Conservation (phyloP, 2,329 filamentous ascomycete genomes). For the Diplodia seriata region DNA sequence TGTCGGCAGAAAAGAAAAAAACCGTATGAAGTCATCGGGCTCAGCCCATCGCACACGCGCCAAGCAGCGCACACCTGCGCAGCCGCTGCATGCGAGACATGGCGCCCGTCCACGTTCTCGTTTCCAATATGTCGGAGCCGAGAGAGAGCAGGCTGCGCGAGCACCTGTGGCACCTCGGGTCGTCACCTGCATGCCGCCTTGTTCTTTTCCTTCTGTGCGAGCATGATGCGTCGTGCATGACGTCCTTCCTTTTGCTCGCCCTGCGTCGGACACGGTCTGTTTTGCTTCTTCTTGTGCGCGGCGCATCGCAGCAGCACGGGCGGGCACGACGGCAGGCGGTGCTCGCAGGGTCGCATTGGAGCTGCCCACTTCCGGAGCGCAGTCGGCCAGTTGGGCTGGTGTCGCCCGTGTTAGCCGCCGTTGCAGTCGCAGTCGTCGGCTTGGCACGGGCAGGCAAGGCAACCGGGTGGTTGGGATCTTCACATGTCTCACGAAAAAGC, state of each 20-base stretch:
- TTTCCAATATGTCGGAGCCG: slow-evolving; percentile 19
- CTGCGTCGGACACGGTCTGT: background rate
- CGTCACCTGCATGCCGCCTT: slow-evolving; percentile 13
- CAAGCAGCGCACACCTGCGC: background rate
- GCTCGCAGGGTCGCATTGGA: background rate
- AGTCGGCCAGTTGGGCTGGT: background rate
- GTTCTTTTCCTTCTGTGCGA: background rate
- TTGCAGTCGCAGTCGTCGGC: background rate
- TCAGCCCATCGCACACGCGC: background rate
- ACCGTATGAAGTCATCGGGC: slow-evolving; percentile 22
- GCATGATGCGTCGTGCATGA: slow-evolving; percentile 3
- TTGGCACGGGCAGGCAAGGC: background rate
- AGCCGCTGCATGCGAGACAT: slow-evolving; percentile 13
- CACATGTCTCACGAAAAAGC: slow-evolving; percentile 2
- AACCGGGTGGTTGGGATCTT: background rate
- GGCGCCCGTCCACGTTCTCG: slow-evolving; percentile 19
- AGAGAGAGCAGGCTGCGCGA: slow-evolving; percentile 1
- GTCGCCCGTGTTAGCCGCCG: background rate
- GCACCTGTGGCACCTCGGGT: slow-evolving; percentile 19
- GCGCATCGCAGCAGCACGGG: background rate
- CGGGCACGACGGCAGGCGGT: background rate
- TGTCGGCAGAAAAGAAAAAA: background rate
- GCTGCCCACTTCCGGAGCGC: background rate
- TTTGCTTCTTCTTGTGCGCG: background rate
- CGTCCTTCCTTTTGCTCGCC: slow-evolving; percentile 1